A percentile compares a stretch with the other conserved stretches of the same genome.
These are phyloP conservation scores for Komagataella mondaviorum DNA, from an alignment of 805 yeast genomes.

Conservation along the genomic window DNA sequence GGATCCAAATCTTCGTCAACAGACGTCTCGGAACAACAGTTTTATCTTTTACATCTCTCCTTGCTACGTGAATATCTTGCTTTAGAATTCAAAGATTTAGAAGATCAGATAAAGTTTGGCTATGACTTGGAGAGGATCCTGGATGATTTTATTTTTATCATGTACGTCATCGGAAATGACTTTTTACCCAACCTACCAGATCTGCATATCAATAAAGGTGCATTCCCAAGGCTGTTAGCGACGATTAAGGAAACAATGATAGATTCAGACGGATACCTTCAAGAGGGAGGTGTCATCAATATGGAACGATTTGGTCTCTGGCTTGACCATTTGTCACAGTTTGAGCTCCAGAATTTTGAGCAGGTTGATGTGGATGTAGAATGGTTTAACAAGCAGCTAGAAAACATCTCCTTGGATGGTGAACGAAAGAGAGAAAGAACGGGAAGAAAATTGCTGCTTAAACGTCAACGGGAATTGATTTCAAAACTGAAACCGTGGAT, in stretches of 20 bases:
- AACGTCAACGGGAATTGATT: constrained; percentile 65
- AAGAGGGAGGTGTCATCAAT: constrained; percentile 73
- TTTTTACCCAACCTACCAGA: constrained; percentile 95
- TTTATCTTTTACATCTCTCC: constrained; percentile 72
- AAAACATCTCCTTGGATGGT: constrained; percentile 62
- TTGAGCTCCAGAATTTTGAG: constrained; percentile 82
- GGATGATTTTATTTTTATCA: constrained; percentile 85
- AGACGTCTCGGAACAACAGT: constrained; percentile 64
- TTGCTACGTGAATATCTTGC: constrained; percentile 84
- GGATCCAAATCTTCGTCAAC: constrained; percentile 20
- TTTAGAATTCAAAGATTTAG: constrained; percentile 67
- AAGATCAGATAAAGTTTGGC: constrained; percentile 46
- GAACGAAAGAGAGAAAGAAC: constrained; percentile 51
- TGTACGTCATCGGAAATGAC: constrained; percentile 96
- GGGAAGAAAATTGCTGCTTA: constrained; percentile 52
- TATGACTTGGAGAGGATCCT: constrained; percentile 80
- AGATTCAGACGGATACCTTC: constrained; percentile 70
- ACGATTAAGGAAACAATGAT: constrained; percentile 76
- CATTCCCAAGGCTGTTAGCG: constrained; percentile 82
- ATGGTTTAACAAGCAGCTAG: constrained; percentile 83
- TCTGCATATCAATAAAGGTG: constrained; percentile 86
- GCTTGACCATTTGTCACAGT: constrained; percentile 62
- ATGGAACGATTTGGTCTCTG: constrained; percentile 58
- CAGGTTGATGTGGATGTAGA: constrained; percentile 71
- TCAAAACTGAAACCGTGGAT: constrained; percentile 42